A percentile compares a stretch with the other conserved stretches of the same genome.
Conservation (phyloP, 768 basidiomycete genomes). For the Mycena rebaudengoi region DNA sequence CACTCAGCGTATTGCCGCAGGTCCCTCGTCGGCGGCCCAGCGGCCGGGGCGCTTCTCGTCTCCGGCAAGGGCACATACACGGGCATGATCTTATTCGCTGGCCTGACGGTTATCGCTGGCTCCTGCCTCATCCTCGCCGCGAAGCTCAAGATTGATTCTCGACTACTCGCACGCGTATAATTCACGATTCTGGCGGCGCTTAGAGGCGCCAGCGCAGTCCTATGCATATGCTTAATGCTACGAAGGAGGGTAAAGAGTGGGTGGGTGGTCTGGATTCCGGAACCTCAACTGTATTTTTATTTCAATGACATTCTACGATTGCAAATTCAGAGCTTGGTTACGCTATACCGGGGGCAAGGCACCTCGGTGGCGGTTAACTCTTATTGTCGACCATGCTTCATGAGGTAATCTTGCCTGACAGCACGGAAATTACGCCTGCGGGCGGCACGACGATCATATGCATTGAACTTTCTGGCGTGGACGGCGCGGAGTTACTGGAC, state of each 20-base stretch:
- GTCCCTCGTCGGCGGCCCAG: constrained; percentile 69
- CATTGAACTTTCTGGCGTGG: no score
- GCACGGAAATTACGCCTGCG: not conserved
- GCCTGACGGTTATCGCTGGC: constrained; percentile 64
- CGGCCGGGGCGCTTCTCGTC: constrained; percentile 65
- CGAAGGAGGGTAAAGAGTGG: not conserved
- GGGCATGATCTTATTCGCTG: constrained; percentile 67
- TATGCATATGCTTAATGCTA: not conserved
- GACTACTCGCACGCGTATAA: constrained; percentile 57
- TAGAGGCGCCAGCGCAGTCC: not conserved
- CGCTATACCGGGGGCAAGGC: no score
- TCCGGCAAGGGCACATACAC: constrained; percentile 53
- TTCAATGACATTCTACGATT: constrained; percentile 15
- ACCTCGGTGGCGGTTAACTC: not conserved
- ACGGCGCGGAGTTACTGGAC: no score
- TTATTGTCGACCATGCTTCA: not conserved
- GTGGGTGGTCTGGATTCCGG: not conserved
- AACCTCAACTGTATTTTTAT: constrained; percentile 22
- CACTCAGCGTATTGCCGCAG: constrained; percentile 42
- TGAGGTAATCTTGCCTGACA: not conserved
- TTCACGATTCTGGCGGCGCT: not conserved
- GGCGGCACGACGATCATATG: no score
- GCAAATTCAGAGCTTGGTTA: not conserved
- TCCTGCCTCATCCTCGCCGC: constrained; percentile 64
- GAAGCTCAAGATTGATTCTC: constrained; percentile 53